Conservation (phyloP, 2,329 filamentous ascomycete genomes). For the Fusarium multiceps region DNA sequence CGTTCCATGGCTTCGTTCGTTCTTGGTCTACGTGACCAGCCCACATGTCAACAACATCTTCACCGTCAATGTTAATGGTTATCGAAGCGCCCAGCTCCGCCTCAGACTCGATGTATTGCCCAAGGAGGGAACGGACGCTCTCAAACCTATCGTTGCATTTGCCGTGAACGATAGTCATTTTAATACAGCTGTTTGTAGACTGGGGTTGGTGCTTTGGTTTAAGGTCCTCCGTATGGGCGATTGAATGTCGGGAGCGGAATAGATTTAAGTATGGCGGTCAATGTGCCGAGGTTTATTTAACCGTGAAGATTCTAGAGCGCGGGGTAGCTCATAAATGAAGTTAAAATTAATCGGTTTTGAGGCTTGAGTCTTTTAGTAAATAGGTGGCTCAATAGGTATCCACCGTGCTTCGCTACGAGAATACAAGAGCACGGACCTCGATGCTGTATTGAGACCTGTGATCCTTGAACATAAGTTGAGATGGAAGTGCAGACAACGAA, state of each 20-base stretch:
- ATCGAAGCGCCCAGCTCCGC: conserved; percentile 10
- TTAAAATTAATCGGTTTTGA: too few relatives aligned
- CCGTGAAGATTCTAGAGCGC: not conserved
- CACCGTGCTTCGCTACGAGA: not conserved
- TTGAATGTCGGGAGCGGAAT: too few relatives aligned
- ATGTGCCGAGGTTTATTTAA: not conserved
- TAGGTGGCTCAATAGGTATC: not conserved
- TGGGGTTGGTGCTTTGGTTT: too few relatives aligned
- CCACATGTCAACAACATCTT: not conserved
- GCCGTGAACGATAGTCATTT: not conserved
- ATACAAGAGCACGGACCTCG: not conserved
- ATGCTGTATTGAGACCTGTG: not conserved
- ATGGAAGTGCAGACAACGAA: not conserved
- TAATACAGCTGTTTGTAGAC: accelerated
- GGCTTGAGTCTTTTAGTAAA: not conserved
- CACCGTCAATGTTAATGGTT: not conserved
- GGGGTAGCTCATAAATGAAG: too few relatives aligned
- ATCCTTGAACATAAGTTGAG: not conserved
- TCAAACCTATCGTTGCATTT: not conserved
- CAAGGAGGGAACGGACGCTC: not conserved
- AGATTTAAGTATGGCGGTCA: not conserved
- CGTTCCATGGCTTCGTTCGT: not conserved
- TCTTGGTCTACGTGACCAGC: conserved; percentile 5
- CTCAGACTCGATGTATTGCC: not conserved
- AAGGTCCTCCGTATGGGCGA: too few relatives aligned